Evolutionary conservation across 2,329 filamentous ascomycete species (phyloP), one percentile per base, ranked within the genome.

Genomic region (Penicillium sclerotiorum): DNA sequence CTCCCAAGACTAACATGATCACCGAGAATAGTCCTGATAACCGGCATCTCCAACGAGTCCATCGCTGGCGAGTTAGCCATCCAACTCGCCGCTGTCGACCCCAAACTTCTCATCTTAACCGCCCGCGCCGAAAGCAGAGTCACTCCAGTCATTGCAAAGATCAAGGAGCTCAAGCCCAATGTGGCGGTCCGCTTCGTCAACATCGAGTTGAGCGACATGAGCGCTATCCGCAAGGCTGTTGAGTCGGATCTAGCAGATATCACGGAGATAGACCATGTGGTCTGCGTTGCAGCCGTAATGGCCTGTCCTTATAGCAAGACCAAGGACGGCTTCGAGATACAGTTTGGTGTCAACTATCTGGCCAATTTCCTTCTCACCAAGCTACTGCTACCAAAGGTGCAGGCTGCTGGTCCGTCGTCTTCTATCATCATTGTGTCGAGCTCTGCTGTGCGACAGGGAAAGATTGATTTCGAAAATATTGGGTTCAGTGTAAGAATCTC

Each of bases 311-410:
- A 55, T 15, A 32, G 33, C 22, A 59, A 45, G 32, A 61, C 59
- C 4, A 56, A 54, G 11, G 53, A 62, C 49, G 60, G 59, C 5
- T 62, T 72, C 18, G 72, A 76, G 45, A 57, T 61, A 4, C 68
- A 78, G 47, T 70, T 77, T 2, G 77, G 72, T 7, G 71, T 73
- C n/a, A 81, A 81, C 58, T 73, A 80, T 51, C 53, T 81, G 11
- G 74, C 76, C 0, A 75, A 80, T 25, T 79, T 79, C 55, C 59
- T 77, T 9, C 64, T 80, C 21, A 75, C 77, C 1, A 72, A 74
- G 30, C 65, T 79, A 15, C 68, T 80, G n/a, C 59, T 77, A 36
- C 71, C 75, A 0, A 70, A 70, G 23, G 52, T 80, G 1, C 53
- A 71, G 25, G 64, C 66, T 5, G 71, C 71, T 0, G 71, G 71